These are phyloP conservation scores for Leersia perrieri DNA, from an alignment of 176 grass and related monocot species.

Conservation along the genomic window DNA sequence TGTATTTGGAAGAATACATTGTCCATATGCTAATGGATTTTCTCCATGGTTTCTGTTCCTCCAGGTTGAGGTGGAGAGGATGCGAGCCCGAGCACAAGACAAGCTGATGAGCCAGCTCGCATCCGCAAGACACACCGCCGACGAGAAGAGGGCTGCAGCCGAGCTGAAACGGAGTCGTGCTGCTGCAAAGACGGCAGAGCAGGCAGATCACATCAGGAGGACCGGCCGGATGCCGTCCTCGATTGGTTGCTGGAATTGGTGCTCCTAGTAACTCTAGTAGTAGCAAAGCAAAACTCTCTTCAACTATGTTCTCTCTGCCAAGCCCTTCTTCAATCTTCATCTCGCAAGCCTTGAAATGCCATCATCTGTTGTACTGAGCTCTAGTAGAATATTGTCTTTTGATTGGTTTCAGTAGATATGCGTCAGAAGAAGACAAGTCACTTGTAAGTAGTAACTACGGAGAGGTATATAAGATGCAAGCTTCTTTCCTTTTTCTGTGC, in stretches of 20 bases:
- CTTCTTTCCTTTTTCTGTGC: neutral
- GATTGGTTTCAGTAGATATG: constrained; percentile 37
- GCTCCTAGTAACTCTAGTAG: too few species aligned
- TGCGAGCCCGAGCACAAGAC: constrained; percentile 72
- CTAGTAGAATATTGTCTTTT: neutral
- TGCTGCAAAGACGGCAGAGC: constrained; percentile 56
- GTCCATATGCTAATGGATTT: neutral
- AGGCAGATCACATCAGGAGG: constrained; percentile 82
- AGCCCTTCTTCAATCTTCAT: neutral
- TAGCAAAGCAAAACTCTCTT: neutral
- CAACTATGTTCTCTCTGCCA: neutral
- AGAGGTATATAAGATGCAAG: neutral
- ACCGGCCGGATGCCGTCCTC: constrained; percentile 68
- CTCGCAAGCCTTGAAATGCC: neutral
- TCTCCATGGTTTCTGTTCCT: neutral
- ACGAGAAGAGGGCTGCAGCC: constrained; percentile 55
- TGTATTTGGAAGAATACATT: neutral
- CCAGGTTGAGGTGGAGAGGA: constrained; percentile 90
- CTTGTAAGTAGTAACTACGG: constrained; percentile 32
- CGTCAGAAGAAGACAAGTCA: neutral
- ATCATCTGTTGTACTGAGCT: neutral
- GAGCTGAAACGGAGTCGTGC: constrained; percentile 57
- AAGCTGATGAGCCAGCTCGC: constrained; percentile 77
- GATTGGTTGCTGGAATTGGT: constrained; percentile 79
- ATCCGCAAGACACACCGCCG: constrained; percentile 60